Percentiles rank a stretch among this genome's conserved stretches.
phyloP scores from a whole-genome alignment of 164 flowering plant species.

The Umbellularia californica region DNA sequence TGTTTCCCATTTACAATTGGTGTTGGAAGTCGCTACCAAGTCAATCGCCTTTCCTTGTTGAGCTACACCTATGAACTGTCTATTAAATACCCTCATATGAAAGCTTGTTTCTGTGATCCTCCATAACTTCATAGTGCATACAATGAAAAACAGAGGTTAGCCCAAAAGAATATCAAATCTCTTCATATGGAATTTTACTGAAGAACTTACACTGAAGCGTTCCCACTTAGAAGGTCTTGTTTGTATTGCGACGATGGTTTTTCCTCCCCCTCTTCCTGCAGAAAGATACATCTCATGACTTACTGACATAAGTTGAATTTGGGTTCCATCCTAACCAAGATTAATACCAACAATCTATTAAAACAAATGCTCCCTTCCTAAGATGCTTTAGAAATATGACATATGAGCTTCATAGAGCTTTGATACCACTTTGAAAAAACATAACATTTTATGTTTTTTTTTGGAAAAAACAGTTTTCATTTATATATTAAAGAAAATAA shows the following conservation, averaged over 20 bases:
- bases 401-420: too few relatives aligned
- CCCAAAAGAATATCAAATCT: neutral
- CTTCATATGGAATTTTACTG: neutral
- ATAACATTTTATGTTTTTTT: too few relatives aligned
- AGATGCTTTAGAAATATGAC: neutral
- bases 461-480: too few relatives aligned
- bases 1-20: slow-evolving; percentile 26
- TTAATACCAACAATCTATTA: neutral
- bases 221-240: slow-evolving; percentile 48
- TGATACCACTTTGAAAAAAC: too few relatives aligned
- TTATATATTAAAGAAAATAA: too few relatives aligned
- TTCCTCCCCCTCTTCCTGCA: slow-evolving; percentile 62
- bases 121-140: slow-evolving; percentile 42
- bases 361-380: neutral
- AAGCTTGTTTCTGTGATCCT: slow-evolving; percentile 49
- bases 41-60: slow-evolving; percentile 20
- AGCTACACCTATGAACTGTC: slow-evolving; percentile 47
- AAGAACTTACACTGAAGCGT: slow-evolving; percentile 39
- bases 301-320: slow-evolving; percentile 53
- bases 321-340: slow-evolving; percentile 50
- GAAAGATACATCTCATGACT: slow-evolving; percentile 43
- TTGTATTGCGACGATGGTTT: slow-evolving; percentile 41
- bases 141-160: neutral
- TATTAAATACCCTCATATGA: slow-evolving; percentile 50
- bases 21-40: slow-evolving; percentile 30